A percentile compares a stretch with the other conserved stretches of the same genome.
Conservation (phyloP, 1,284 basidiomycete species). For the Sanguinoderma infundibulare region DNA sequence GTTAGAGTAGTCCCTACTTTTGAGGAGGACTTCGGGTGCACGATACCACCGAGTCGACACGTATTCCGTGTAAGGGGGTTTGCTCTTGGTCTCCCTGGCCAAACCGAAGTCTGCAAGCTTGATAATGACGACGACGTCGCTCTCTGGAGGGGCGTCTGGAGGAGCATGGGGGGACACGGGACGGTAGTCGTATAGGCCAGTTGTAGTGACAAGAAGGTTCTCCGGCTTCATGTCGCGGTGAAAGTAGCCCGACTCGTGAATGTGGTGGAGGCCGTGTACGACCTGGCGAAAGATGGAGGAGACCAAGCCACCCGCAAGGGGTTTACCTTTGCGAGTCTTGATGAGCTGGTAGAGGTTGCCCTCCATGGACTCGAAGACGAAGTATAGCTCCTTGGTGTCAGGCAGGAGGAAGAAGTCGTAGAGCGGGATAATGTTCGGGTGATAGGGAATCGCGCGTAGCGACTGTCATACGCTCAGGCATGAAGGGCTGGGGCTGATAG, state of each 20-base stretch:
- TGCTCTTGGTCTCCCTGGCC: constrained; percentile 87
- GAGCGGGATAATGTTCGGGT: constrained; percentile 97
- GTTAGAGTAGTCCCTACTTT: constrained; percentile 91
- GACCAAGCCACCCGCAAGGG: constrained; percentile 93
- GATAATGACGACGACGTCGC: constrained; percentile 96
- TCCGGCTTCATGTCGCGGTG: constrained; percentile 99
- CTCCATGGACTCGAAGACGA: constrained; percentile 99
- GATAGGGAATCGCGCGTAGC: constrained; percentile 90
- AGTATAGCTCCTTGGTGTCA: constrained; percentile 93
- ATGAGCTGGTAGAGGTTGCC: constrained; percentile 99
- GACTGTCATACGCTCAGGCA: constrained; percentile 59
- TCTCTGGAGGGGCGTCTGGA: constrained; percentile 71
- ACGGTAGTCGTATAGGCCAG: constrained; percentile 94
- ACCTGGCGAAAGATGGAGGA: constrained; percentile 96
- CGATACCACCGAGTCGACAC: constrained; percentile 99
- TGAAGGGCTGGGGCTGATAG: constrained; percentile 15
- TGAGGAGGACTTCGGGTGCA: constrained; percentile 94
- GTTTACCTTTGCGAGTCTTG: constrained; percentile 93
- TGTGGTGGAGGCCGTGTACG: constrained; percentile 89
- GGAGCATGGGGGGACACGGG: constrained; percentile 67
- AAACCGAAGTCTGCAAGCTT: constrained; percentile 99
- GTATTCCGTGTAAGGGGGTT: constrained; percentile 98
- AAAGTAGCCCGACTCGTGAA: constrained; percentile 94
- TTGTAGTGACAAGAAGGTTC: constrained; percentile 99
- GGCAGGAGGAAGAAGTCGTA: constrained; percentile 99